These are phyloP conservation scores for Zopfia rhizophila DNA, from an alignment of 2,329 filamentous ascomycete genomes.

Conservation along the genomic window DNA sequence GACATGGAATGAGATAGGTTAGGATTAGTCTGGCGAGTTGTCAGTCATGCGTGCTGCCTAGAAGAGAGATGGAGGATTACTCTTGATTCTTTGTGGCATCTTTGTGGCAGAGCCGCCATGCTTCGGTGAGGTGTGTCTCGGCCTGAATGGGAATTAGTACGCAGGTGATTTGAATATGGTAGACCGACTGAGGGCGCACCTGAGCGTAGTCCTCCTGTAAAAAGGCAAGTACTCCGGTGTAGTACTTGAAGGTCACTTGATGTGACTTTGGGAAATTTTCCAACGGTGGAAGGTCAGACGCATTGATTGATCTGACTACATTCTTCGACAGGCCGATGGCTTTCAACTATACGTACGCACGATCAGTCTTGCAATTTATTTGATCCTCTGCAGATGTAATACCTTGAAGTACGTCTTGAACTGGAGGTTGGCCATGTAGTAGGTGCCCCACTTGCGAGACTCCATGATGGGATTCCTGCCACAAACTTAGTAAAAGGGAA, in stretches of 20 bases:
- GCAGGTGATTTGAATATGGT: too few species aligned
- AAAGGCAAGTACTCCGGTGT: slow-evolving; percentile 92
- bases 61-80: slow-evolving; percentile 60
- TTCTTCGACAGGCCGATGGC: slow-evolving; percentile 90
- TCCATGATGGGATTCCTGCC: slow-evolving; percentile 81
- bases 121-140: slow-evolving; percentile 72
- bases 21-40: slow-evolving; percentile 75
- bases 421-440: slow-evolving; percentile 90
- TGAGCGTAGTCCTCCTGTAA: slow-evolving; percentile 91
- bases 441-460: slow-evolving; percentile 97
- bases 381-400: slow-evolving; percentile 12
- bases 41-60: slow-evolving; percentile 32
- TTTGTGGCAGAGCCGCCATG: slow-evolving; percentile 83
- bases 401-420: slow-evolving; percentile 98
- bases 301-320: slow-evolving; percentile 83
- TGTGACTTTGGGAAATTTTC: slow-evolving; percentile 87
- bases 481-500: slow-evolving; percentile 28
- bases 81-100: slow-evolving; percentile 80
- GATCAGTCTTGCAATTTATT: not conserved
- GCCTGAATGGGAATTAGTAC: slow-evolving; percentile 38
- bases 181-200: slow-evolving; percentile 58
- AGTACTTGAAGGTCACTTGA: slow-evolving; percentile 95
- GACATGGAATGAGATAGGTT: slow-evolving; percentile 93
- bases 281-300: slow-evolving; percentile 83
- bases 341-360: slow-evolving; percentile 68